A percentile compares a stretch with the other conserved stretches of the same genome.
Evolutionary conservation across 345 rosid species (phyloP).

Genomic region (Hibiscus tridactylites): DNA sequence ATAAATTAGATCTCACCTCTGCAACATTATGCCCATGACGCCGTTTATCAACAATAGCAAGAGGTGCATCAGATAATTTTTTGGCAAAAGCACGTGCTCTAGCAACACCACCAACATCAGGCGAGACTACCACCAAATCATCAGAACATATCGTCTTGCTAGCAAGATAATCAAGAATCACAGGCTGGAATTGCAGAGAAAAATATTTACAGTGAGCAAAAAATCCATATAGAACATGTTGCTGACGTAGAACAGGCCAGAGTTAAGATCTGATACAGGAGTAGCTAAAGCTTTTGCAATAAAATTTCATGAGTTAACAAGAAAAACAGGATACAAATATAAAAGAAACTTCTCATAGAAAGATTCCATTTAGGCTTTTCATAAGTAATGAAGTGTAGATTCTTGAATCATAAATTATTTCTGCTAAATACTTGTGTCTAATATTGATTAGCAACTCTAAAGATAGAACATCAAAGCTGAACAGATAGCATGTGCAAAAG

Average conservation of each 20-base stretch:
- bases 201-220: constrained; percentile 1
- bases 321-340: background rate
- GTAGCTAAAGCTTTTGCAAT: background rate
- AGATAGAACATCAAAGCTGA: background rate
- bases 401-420: background rate
- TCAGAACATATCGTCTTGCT: constrained; percentile 79
- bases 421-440: background rate
- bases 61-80: constrained; percentile 91
- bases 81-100: constrained; percentile 95
- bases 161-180: constrained; percentile 92
- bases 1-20: constrained; percentile 45
- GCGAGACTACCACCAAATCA: constrained; percentile 94
- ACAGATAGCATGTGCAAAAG: background rate
- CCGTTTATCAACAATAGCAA: constrained; percentile 95
- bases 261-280: background rate
- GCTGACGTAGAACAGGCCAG: background rate
- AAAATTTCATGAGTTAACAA: background rate
- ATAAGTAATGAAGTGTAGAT: background rate
- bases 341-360: background rate
- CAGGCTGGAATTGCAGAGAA: constrained; percentile 50
- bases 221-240: background rate
- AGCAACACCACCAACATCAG: constrained; percentile 98
- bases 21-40: constrained; percentile 97
- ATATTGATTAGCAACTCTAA: background rate
- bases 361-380: constrained; percentile 6